Evolutionary conservation across 805 yeast species (phyloP).

Genomic region (Tetrapisispora phaffii): DNA sequence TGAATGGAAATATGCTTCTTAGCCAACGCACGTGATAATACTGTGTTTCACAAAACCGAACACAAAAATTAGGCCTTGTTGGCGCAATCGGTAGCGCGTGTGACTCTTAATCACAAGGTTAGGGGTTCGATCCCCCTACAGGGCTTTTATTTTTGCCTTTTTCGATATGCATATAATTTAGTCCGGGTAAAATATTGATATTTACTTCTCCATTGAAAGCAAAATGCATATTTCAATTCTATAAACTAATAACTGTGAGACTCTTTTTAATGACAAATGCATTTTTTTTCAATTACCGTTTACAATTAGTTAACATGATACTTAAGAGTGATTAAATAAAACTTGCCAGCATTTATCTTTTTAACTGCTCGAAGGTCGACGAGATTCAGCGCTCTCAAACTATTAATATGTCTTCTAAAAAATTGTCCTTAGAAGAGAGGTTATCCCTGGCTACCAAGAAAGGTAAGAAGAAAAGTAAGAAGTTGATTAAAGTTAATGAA

Average conservation of each 20-base stretch:
- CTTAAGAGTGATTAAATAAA: too few relatives aligned
- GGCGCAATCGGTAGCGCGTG: slow-evolving; percentile 12
- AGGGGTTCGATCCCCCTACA: slow-evolving; percentile 19
- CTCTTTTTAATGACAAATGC: too few relatives aligned
- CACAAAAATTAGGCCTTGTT: slow-evolving; percentile 2
- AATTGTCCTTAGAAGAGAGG: slow-evolving; percentile 75
- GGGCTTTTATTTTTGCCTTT: slow-evolving; percentile 9
- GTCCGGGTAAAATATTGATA: not conserved
- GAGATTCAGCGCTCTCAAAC: too few relatives aligned
- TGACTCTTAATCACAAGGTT: slow-evolving; percentile 15
- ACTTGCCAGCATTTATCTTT: too few relatives aligned
- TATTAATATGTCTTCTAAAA: slow-evolving; percentile 31
- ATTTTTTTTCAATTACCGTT: too few relatives aligned
- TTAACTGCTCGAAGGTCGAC: too few relatives aligned
- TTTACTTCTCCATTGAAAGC: not conserved
- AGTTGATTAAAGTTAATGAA: slow-evolving; percentile 4
- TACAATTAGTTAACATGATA: too few relatives aligned
- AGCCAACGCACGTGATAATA: too few relatives aligned
- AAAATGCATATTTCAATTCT: too few relatives aligned
- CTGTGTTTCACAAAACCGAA: not conserved
- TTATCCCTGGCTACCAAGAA: slow-evolving; percentile 68
- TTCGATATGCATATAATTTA: not conserved
- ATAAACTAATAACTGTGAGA: too few relatives aligned
- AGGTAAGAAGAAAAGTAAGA: slow-evolving; percentile 26
- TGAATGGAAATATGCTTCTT: too few relatives aligned